Evolutionary conservation across 208 protist species (phyloP).

Genomic region (Leptomonas pyrrhocoris): DNA sequence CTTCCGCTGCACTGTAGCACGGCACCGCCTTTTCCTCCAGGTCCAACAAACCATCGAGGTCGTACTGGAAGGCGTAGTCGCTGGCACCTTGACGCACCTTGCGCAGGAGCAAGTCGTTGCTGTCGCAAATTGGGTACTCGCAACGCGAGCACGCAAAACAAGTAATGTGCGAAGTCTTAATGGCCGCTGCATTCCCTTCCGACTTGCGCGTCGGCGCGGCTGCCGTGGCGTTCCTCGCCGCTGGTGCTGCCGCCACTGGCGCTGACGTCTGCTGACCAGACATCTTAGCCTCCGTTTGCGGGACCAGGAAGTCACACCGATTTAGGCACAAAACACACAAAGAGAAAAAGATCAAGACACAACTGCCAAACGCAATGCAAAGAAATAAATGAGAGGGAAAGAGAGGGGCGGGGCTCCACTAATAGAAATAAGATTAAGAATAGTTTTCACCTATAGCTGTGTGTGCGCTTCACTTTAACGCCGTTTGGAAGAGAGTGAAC

Average conservation of each 20-base stretch:
- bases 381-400: background rate
- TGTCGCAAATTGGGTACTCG: constrained; percentile 77
- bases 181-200: background rate
- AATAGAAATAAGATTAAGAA: too few relatives aligned
- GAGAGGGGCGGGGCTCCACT: background rate
- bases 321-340: constrained; percentile 1
- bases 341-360: background rate
- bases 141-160: constrained; percentile 84
- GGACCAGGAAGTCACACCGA: background rate
- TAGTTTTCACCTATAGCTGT: too few relatives aligned
- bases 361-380: background rate
- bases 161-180: constrained; percentile 16
- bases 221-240: too few relatives aligned
- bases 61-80: constrained; percentile 71
- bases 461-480: too few relatives aligned
- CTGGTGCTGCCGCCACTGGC: background rate
- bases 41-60: constrained; percentile 77
- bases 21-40: constrained; percentile 61
- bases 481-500: too few relatives aligned
- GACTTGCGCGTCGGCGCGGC: background rate
- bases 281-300: background rate
- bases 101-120: constrained; percentile 46
- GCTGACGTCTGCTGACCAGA: background rate
- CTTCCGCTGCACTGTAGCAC: constrained; percentile 82
- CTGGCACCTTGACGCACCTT: constrained; percentile 52